Evolutionary conservation across 2,329 filamentous ascomycete species (phyloP), one percentile per base, ranked within the genome.

Genomic region (Cordyceps militaris): DNA sequence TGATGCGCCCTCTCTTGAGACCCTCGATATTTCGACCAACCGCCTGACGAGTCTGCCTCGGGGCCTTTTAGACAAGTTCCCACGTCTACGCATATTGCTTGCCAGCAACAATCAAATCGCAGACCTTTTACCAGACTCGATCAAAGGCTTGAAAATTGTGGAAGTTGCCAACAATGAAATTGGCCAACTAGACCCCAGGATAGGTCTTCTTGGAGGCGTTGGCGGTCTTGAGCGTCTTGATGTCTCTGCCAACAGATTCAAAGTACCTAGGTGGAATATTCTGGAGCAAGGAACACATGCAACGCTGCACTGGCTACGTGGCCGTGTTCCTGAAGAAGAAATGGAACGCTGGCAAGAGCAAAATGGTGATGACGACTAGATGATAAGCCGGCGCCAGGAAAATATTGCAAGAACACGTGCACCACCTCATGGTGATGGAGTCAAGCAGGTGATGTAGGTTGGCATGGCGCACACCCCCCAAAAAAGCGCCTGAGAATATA

Each of bases 211-310:
- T 0, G 85, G 86, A 24, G 86, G 85, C 1, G 77, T 70, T 4
- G 77, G 78, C 2, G 74, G 84, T 65, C 61, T 83, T 73, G 75
- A 88, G 78, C 71, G 81, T 56, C 75, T 97, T 10, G 87, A 96
- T 49, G 87, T 96, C 4, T 83, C 82, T 28, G 91, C 91, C 0
- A 97, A 97, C 69, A 80, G 85, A 32, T 97, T 97, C 73, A 81
- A 90, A 32, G 91, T 97, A 32, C 93, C 93, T 0, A 84, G 89
- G 58, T 92, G 88, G 75, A 88, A 88, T 61, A 81, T 96, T 7
- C 74, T 97, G 49, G 88, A 93, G 60, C 88, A 91, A 61, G 93
- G 93, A 0, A 97, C 92, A 0, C 91, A 96, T 65, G 87, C 89
- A 2, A 86, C 91, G 0, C 74, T 97, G 63, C 79, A 85, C 51